Evolutionary conservation across 345 rosid species (phyloP), one percentile per base, ranked within the genome.

Genomic region (Euphorbia lathyris): DNA sequence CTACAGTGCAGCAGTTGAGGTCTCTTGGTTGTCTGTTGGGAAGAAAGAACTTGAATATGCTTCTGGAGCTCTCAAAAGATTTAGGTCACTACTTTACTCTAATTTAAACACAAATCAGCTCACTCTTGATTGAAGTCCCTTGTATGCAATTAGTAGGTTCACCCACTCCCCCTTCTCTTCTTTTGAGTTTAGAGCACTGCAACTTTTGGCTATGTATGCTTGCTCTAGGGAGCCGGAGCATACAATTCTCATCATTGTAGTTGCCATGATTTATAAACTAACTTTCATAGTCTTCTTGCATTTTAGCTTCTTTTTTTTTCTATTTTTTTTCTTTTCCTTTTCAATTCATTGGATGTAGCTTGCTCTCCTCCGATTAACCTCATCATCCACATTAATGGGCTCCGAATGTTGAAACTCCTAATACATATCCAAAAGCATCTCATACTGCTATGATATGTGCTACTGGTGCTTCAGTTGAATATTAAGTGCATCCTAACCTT

Each of bases 1-100:
- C 63, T 94, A 94, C 79, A 77, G 86, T 64, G 67, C 74, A 42
- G 88, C 90, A 58, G 76, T 81, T 3, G 96, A 90, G 84, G 97
- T 94, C 72, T 90, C 97, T 74, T 94, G 98, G 93, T 85, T 94
- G 95, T 89, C 98, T 10, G 98, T 91, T 76, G 97, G 97, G 74
- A 87, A 89, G 88, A 87, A 90, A 76, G 93, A 94, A 81, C 74
- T 94, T 36, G 96, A 87, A 76, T 94, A 91, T 86, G 98, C 97
- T 74, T 85, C 95, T 14, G 97, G 91, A 10, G 98, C 98, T 64
- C 84, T 94, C 72, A 86, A 83, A 83, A 87, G 67, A 70, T 94
- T 89, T 80, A 94, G 98, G 98, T 93, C 7, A 56, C 36, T 42
- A 34, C 42, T 62, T n/a, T 9, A 42, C 74, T 63, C 36, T 70